phyloP scores from a whole-genome alignment of 1,139 yeast genomes.

The Hyphopichia fennica region DNA sequence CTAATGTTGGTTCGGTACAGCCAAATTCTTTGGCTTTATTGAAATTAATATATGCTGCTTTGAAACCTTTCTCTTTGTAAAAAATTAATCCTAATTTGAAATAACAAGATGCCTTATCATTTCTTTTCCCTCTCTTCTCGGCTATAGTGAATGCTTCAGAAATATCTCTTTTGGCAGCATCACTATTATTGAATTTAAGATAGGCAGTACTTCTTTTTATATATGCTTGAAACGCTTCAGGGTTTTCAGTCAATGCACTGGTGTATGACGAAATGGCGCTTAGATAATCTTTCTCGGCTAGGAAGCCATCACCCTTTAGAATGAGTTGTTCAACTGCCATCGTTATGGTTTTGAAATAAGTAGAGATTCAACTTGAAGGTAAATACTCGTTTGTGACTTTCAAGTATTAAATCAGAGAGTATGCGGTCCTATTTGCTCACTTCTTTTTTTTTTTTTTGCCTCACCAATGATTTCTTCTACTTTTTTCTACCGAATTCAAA shows the following conservation, averaged over 20 bases:
- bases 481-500: too few relatives aligned
- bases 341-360: too few relatives aligned
- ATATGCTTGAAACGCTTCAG: slow-evolving; percentile 52
- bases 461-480: too few relatives aligned
- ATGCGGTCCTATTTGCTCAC: too few relatives aligned
- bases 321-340: slow-evolving; percentile 46
- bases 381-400: too few relatives aligned
- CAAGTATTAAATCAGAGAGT: too few relatives aligned
- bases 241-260: slow-evolving; percentile 36
- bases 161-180: slow-evolving; percentile 53
- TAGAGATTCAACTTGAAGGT: too few relatives aligned
- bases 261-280: slow-evolving; percentile 34
- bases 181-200: slow-evolving; percentile 51
- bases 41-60: slow-evolving; percentile 51
- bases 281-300: slow-evolving; percentile 32
- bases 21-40: slow-evolving; percentile 48
- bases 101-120: slow-evolving; percentile 57
- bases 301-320: slow-evolving; percentile 33
- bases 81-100: slow-evolving; percentile 57
- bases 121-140: slow-evolving; percentile 47
- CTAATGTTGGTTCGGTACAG: slow-evolving; percentile 47
- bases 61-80: slow-evolving; percentile 46
- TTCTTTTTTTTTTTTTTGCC: too few relatives aligned
- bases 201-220: slow-evolving; percentile 57
- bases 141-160: slow-evolving; percentile 59